Percentiles rank a stretch among this genome's conserved stretches.
phyloP scores from a whole-genome alignment of 1,284 basidiomycete species.

The Cystobasidium slooffiae region DNA sequence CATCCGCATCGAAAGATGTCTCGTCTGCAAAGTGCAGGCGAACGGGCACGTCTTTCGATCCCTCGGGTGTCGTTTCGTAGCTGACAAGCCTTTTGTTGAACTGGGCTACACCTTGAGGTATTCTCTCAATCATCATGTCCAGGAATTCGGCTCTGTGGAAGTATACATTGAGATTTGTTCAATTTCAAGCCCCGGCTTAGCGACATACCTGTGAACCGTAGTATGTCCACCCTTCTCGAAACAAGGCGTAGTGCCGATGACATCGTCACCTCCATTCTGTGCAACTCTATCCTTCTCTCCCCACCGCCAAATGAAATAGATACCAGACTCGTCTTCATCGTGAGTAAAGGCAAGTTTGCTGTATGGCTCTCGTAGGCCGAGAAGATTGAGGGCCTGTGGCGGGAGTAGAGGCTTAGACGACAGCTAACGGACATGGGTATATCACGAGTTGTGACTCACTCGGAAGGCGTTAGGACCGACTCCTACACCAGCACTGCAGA shows the following conservation, averaged over 20 bases:
- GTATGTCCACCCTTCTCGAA: constrained; percentile 41
- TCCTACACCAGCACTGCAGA: constrained; percentile 31
- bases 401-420: not conserved
- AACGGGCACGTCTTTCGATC: constrained; percentile 2
- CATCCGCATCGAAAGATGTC: constrained; percentile 25
- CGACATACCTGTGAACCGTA: constrained; percentile 40
- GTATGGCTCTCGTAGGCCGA: constrained; percentile 28
- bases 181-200: no score
- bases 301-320: constrained; percentile 42
- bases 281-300: constrained; percentile 35
- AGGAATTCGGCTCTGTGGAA: constrained; percentile 23
- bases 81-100: constrained; percentile 29
- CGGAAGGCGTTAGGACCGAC: constrained; percentile 39
- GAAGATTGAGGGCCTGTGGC: constrained; percentile 25
- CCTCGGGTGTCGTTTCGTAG: constrained; percentile 11
- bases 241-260: constrained; percentile 34
- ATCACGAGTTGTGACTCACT: not conserved
- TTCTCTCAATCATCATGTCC: constrained; percentile 39
- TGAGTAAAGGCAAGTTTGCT: constrained; percentile 37
- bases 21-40: constrained; percentile 30
- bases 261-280: constrained; percentile 29
- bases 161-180: no score
- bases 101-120: constrained; percentile 11
- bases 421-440: not conserved
- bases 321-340: constrained; percentile 35